Evolutionary conservation across 2,329 filamentous ascomycete genomes (phyloP), one percentile per base, ranked within the genome.

Genomic region (Zasmidium citrigriseum): DNA sequence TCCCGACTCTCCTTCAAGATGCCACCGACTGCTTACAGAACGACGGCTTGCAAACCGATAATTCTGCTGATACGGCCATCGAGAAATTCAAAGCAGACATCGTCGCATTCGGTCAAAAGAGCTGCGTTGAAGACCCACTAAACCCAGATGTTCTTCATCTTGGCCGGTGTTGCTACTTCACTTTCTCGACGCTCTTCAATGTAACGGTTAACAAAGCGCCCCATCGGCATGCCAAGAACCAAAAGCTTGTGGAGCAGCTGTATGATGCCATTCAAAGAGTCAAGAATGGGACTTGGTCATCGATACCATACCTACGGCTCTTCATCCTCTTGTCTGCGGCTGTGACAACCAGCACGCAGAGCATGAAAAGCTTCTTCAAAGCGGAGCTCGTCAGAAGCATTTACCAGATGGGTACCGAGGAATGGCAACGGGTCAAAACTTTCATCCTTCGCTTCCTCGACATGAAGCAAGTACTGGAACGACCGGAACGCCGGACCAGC

Each of bases 331-430:
- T 55, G 7, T 34, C 53, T 11, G 53, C 24, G 25, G 53, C 45
- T 4, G 45, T 41, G 9, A 48, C 23, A 7, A 52, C 38, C 5
- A 46, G 7, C 14, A 16, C 23, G 21, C 34, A 45, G 4, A 7
- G 16, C 38, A 29, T 29, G n/a, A 52, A 57, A 18, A 57, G 47
- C 29, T 52, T 57, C 38, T 51, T 57, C 47, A 57, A 57, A 12
- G 48, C 54, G 4, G 54, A 52, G 18, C 21, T 46, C 1, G 47
- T 56, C 23, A 23, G 54, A n/a, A 52, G 21, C 14, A 48, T 54
- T 25, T 54, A 54, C 23, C 52, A 54, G 24, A 47, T 54, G 46
- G 52, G 52, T 22, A 18, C 14, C 16, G 34, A 27, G 2, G 47
- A 52, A 34, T 51, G 34, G 22, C 10, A 46, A 25, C 22, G 22